These are phyloP conservation scores for Barnettozyma pratensis DNA, from an alignment of 805 yeast species.

Conservation along the genomic window DNA sequence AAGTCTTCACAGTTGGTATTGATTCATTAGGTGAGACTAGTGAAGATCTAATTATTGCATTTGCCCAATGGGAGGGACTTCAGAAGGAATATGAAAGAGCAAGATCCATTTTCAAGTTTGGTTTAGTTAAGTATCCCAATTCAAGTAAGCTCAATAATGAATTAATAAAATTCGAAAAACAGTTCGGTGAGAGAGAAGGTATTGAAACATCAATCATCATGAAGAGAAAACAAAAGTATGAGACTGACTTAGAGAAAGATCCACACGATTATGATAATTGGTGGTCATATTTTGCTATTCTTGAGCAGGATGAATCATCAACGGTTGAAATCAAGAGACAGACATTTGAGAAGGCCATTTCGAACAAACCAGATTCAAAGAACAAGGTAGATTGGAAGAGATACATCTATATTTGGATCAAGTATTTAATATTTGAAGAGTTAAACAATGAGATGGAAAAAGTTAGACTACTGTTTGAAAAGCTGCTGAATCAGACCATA, in stretches of 20 bases:
- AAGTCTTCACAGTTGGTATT: constrained; percentile 61
- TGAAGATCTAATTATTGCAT: constrained; percentile 37
- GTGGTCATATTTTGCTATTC: constrained; percentile 67
- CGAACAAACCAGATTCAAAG: constrained; percentile 30
- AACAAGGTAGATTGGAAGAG: constrained; percentile 54
- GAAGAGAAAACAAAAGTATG: constrained; percentile 55
- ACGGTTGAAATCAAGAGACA: constrained; percentile 28
- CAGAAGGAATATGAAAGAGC: constrained; percentile 60
- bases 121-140: constrained; percentile 41
- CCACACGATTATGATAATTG: constrained; percentile 70
- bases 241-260: constrained; percentile 37
- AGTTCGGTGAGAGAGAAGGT: constrained; percentile 49
- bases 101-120: constrained; percentile 48
- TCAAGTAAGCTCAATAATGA: constrained; percentile 33
- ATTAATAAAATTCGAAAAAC: constrained; percentile 59
- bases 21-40: constrained; percentile 40
- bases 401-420: constrained; percentile 67
- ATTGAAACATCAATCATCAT: constrained; percentile 47
- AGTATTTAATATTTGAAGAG: constrained; percentile 62
- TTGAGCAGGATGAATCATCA: constrained; percentile 31
- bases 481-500: constrained; percentile 37
- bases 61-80: constrained; percentile 70
- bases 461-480: constrained; percentile 48
- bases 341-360: constrained; percentile 41
- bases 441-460: constrained; percentile 35